Percentiles rank a stretch among this genome's conserved stretches.
Conservation (phyloP, 805 yeast genomes). For the Teunomyces kruisii region DNA sequence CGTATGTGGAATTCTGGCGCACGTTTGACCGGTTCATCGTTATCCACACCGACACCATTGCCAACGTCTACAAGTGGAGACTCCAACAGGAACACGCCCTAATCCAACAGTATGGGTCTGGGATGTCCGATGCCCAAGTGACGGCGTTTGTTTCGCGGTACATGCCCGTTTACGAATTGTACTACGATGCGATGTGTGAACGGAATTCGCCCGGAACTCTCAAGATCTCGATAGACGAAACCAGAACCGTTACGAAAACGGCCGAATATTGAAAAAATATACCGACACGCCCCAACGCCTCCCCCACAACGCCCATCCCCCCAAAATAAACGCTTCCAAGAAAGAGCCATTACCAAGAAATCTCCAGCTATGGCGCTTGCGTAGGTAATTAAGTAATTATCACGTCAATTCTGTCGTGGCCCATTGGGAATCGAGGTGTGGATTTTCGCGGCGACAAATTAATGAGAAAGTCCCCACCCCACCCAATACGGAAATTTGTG, state of each 20-base stretch:
- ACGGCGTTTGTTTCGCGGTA: constrained; percentile 71
- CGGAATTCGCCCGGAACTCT: constrained; percentile 8
- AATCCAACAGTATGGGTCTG: constrained; percentile 52
- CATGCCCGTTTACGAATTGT: constrained; percentile 80
- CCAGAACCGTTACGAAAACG: constrained; percentile 9
- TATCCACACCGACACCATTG: constrained; percentile 57
- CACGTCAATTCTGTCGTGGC: no score
- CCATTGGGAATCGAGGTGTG: no score
- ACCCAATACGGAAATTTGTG: background rate
- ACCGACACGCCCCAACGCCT: no score
- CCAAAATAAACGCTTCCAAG: no score
- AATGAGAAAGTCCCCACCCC: background rate
- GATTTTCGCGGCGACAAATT: no score
- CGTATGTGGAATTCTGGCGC: constrained; percentile 57
- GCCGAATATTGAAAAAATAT: background rate
- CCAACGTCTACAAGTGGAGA: constrained; percentile 78
- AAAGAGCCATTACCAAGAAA: no score
- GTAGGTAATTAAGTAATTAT: no score
- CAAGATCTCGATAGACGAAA: constrained; percentile 14
- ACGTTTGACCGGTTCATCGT: constrained; percentile 60
- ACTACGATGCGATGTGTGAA: constrained; percentile 48
- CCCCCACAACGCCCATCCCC: no score
- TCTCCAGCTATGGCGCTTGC: no score
- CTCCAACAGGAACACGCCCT: constrained; percentile 69
- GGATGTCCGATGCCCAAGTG: constrained; percentile 81